Evolutionary conservation across 306 rosid genomes (phyloP), one percentile per base, ranked within the genome.

Genomic region (Mimosa bimucronata): DNA sequence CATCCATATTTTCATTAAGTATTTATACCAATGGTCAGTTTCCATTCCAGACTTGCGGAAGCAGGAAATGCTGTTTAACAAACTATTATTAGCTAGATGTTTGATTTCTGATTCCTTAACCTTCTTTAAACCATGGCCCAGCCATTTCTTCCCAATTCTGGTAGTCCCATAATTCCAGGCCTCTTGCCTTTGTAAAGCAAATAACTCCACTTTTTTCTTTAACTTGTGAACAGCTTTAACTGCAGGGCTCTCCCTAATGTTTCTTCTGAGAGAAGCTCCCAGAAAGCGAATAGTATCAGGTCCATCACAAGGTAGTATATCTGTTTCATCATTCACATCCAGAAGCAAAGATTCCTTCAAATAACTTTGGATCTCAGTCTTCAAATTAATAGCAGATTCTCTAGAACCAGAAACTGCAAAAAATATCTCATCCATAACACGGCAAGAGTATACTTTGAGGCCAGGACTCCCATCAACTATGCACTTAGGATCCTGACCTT

Each of bases 1-100:
- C 93, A 94, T 88, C 98, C 98, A 94, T 72, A 88, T 86, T 85
- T 92, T 94, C 57, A 91, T 40, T 55, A 94, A 84, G 71, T 85
- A 85, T 80, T 94, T 92, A 85, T 92, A 92, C 98, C 98, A 94
- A 82, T 94, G 98, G 80, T 94, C 98, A 67, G 97, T 94, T 85
- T 94, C 91, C 98, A 94, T 94, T 69, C 97, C 97, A 41, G 92
- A 23, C 76, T 94, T 94, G 28, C 98, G 94, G 73, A 75, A 90
- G 83, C 79, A 77, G 41, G 94, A 88, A 78, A 94, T 80, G 76
- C 79, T 82, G 85, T 82, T 87, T 73, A 94, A 74, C 83, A 89
- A 77, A 76, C 75, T 82, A 57, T 73, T 41, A 65, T 89, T 86
- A 74, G 97, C 94, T 73, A 94, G 88, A 83, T 91, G 91, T 81